Conservation (phyloP, 495 filamentous ascomycete genomes). For the Daldinia concentrica region DNA sequence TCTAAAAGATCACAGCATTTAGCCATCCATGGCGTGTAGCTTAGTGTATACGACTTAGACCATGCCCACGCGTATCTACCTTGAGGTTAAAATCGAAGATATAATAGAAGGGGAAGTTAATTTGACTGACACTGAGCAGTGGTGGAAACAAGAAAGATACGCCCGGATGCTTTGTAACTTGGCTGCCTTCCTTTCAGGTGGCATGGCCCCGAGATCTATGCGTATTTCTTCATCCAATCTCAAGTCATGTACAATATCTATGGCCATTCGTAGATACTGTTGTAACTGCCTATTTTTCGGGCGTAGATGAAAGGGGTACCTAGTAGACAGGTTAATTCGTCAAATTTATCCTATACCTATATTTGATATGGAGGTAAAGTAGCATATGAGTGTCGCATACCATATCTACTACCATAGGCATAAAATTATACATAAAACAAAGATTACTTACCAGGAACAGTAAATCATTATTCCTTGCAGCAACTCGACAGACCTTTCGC, state of each 20-base stretch:
- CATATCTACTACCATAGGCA: neutral
- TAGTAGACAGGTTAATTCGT: slow-evolving; percentile 20
- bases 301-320: slow-evolving; percentile 61
- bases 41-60: slow-evolving; percentile 40
- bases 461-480: slow-evolving; percentile 58
- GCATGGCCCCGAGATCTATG: slow-evolving; percentile 18
- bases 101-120: neutral
- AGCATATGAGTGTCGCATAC: neutral
- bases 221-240: slow-evolving; percentile 51
- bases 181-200: slow-evolving; percentile 20
- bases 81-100: slow-evolving; percentile 4
- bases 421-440: neutral
- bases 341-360: neutral
- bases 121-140: slow-evolving; percentile 48
- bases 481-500: slow-evolving; percentile 56
- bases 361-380: neutral
- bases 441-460: slow-evolving; percentile 54
- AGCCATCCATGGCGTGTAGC: slow-evolving; percentile 47
- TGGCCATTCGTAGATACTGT: slow-evolving; percentile 58
- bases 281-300: slow-evolving; percentile 55
- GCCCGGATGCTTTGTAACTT: slow-evolving; percentile 52
- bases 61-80: slow-evolving; percentile 49
- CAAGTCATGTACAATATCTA: slow-evolving; percentile 57
- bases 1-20: slow-evolving; percentile 51
- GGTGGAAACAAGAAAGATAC: slow-evolving; percentile 52